Conservation (phyloP, 257 asterid species). For the Solanum lycopersicoides region DNA sequence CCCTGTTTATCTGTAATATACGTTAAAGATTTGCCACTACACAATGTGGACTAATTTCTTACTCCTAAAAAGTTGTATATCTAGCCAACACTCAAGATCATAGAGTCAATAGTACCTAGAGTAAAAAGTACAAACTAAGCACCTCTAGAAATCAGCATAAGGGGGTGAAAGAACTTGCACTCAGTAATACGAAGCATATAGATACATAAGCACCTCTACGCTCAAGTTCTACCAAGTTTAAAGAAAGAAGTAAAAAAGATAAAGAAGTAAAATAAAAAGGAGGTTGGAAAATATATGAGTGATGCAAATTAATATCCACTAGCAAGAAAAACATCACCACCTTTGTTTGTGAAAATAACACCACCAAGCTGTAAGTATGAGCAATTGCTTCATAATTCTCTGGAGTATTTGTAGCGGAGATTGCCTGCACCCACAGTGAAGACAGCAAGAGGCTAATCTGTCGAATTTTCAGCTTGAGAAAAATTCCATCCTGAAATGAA, state of each 20-base stretch:
- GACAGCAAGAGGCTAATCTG: slow-evolving; percentile 74
- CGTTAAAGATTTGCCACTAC: background rate
- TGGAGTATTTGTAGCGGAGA: slow-evolving; percentile 48
- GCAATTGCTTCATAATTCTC: slow-evolving; percentile 70
- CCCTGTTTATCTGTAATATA: background rate
- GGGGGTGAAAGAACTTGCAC: background rate
- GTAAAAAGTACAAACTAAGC: background rate
- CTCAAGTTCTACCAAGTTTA: background rate
- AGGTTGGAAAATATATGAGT: background rate
- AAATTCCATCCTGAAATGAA: slow-evolving; percentile 48
- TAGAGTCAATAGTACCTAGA: background rate
- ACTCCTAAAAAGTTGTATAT: background rate
- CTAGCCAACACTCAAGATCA: background rate
- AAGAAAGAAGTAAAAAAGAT: background rate
- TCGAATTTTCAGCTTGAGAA: slow-evolving; percentile 54
- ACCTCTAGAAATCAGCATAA: background rate
- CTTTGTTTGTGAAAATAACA: slow-evolving; percentile 61
- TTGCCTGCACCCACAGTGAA: slow-evolving; percentile 68
- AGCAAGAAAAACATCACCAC: slow-evolving; percentile 14
- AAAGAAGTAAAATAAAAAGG: background rate
- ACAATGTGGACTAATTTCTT: background rate
- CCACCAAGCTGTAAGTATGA: slow-evolving; percentile 59
- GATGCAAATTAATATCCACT: background rate
- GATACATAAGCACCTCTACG: background rate
- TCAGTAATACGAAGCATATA: background rate